Base-by-base conservation (phyloP, 2,329 filamentous ascomycete genomes). In the Colletotrichum sp. region DNA sequence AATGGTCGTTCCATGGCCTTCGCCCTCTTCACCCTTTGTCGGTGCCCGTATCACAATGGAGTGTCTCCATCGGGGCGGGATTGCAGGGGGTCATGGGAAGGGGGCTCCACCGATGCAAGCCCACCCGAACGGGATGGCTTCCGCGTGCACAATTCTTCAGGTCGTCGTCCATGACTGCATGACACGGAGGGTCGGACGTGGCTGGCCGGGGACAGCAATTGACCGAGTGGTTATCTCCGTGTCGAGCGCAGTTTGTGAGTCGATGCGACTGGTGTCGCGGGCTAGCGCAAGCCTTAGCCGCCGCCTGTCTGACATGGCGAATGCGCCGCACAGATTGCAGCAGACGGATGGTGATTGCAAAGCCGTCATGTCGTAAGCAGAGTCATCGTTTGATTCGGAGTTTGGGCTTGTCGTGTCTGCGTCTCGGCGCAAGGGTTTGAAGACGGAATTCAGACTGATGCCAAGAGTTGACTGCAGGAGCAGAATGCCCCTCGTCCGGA, bases 21-120 rank as follows among this genome's bases (percentile, higher is more conserved):
- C 65, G 61, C 69, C 62, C 63, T 75, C 63, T 73, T 75, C 65
- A 66, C 69, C 62, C 69, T 75, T 69, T 64, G 73, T 59, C 69
- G 73, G 62, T 59, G 69, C 34, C 59, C 67, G 30, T 71, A 71
- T 71, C 68, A 71, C 52, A 69, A 74, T 43, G 38, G 63, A 32
- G 30, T 21, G 43, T 34, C 63, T 64, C 48, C 69, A 68, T 73
- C 56, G 28, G 36, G 34, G 56, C 36, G 18, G 72, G 65, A 52
- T 48, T 14, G 69, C 64, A 73, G 64, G 64, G 73, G 73, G 58
- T 34, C 26, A 61, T 30, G 32, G 26, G 36, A 58, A 68, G 5
- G 13, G 61, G 55, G 67, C 43, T 68, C 73, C 73, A 75, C 64
- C 63, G 34, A 34, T 52, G 61, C 32, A 61, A 36, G 21, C 43